phyloP scores from a whole-genome alignment of 306 rosid species.

The Vigna hirtella region DNA sequence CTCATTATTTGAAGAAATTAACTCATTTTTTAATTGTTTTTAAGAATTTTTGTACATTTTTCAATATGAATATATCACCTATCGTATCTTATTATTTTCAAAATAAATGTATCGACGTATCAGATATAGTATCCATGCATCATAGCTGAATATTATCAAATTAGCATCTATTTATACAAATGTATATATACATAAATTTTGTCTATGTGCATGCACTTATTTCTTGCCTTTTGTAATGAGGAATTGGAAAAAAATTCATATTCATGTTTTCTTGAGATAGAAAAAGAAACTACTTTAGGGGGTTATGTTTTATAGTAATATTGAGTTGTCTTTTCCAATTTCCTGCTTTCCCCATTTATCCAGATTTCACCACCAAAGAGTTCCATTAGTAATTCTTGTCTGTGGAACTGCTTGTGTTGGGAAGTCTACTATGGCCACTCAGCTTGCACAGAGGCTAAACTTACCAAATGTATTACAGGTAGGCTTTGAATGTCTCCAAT shows the following conservation, averaged over 20 bases:
- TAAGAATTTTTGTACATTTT: too few relatives aligned
- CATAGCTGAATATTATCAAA: background rate
- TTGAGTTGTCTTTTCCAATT: conserved; percentile 25
- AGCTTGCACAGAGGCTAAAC: conserved; percentile 94
- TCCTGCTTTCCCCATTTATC: conserved; percentile 39
- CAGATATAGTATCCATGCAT: too few relatives aligned
- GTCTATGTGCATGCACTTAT: too few relatives aligned
- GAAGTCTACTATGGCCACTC: conserved; percentile 97
- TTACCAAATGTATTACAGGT: conserved; percentile 98
- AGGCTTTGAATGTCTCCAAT: conserved; percentile 27
- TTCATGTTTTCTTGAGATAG: conserved; percentile 28
- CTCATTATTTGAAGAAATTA: too few relatives aligned
- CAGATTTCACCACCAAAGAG: conserved; percentile 98
- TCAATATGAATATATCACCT: too few relatives aligned
- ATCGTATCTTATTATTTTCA: too few relatives aligned
- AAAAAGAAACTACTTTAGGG: conserved; percentile 12
- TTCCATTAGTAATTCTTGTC: conserved; percentile 92
- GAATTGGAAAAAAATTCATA: background rate
- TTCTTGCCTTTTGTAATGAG: conserved; percentile 14
- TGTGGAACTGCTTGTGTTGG: conserved; percentile 99
- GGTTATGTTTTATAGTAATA: conserved; percentile 12
- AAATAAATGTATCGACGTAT: too few relatives aligned
- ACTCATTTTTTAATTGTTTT: too few relatives aligned
- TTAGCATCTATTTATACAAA: background rate
- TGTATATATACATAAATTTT: too few relatives aligned